Evolutionary conservation across 768 basidiomycete species (phyloP).

Genomic region (Naganishia vaughanmartiniae): DNA sequence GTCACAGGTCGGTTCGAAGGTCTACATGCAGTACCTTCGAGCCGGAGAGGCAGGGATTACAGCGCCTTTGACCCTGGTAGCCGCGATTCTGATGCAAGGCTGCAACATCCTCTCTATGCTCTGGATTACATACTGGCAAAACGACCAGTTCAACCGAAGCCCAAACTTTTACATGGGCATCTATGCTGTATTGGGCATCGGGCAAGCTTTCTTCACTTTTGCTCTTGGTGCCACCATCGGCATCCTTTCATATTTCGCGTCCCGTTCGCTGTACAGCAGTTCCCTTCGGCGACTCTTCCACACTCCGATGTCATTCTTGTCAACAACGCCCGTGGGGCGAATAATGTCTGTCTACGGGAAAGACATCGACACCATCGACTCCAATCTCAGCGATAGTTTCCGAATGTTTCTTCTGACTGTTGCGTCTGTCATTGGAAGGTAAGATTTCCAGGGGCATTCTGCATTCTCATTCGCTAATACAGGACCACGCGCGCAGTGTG

Average conservation of each 20-base stretch:
- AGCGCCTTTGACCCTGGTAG: conserved; percentile 58
- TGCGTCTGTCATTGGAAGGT: conserved; percentile 19
- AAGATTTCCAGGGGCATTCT: not conserved
- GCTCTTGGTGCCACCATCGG: conserved; percentile 62
- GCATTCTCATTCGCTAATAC: conserved; percentile 12
- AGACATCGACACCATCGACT: conserved; percentile 34
- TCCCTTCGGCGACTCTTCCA: conserved; percentile 57
- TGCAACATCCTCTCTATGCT: conserved; percentile 63
- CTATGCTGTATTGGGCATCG: conserved; percentile 64
- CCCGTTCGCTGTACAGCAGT: conserved; percentile 63
- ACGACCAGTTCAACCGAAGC: conserved; percentile 54
- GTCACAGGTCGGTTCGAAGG: conserved; percentile 50
- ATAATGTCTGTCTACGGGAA: conserved; percentile 33
- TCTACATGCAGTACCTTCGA: conserved; percentile 62
- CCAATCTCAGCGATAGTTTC: conserved; percentile 30
- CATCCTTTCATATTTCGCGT: conserved; percentile 62
- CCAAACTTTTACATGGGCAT: conserved; percentile 64
- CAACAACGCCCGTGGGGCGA: conserved; percentile 34
- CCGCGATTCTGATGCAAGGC: conserved; percentile 58
- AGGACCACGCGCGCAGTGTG: conserved; percentile 12
- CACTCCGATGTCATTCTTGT: conserved; percentile 30
- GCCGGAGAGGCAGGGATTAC: conserved; percentile 61
- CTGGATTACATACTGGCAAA: conserved; percentile 71
- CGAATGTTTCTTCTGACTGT: conserved; percentile 30
- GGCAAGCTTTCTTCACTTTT: conserved; percentile 63